A percentile compares a stretch with the other conserved stretches of the same genome.
These are phyloP conservation scores for Leishmania gerbilli DNA, from an alignment of 208 protist species.

Conservation along the genomic window DNA sequence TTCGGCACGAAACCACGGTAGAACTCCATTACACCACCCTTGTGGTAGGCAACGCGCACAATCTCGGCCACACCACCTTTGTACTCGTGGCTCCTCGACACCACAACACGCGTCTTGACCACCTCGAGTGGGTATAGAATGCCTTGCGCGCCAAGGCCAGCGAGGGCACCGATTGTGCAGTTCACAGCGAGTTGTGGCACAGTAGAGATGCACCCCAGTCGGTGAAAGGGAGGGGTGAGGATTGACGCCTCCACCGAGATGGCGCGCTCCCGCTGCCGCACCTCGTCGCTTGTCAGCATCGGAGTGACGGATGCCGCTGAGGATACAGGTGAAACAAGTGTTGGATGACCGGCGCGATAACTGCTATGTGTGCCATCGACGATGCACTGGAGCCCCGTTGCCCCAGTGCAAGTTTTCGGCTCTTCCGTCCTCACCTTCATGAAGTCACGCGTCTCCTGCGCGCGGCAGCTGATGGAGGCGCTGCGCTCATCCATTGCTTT, in stretches of 20 bases:
- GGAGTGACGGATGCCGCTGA: neutral
- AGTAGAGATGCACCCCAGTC: conserved; percentile 36
- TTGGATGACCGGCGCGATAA: neutral
- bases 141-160: conserved; percentile 86
- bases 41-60: conserved; percentile 55
- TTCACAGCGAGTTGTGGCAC: conserved; percentile 79
- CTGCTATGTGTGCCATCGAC: neutral
- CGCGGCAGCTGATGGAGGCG: conserved; percentile 30
- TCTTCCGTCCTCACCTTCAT: conserved; percentile 24
- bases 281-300: neutral
- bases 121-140: conserved; percentile 91
- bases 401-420: neutral
- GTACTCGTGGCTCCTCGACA: conserved; percentile 75
- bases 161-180: conserved; percentile 81
- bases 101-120: conserved; percentile 89
- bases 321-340: neutral
- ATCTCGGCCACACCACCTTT: conserved; percentile 67
- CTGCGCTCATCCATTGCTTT: conserved; percentile 33
- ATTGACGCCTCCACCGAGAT: conserved; percentile 58
- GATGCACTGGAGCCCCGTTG: neutral
- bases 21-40: conserved; percentile 79
- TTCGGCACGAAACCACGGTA: conserved; percentile 85
- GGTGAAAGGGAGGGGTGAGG: conserved; percentile 64
- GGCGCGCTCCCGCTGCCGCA: conserved; percentile 22
- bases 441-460: conserved; percentile 37